Evolutionary conservation across 2,329 filamentous ascomycete species (phyloP), one percentile per base, ranked within the genome.

Genomic region (Didymella segeticola): DNA sequence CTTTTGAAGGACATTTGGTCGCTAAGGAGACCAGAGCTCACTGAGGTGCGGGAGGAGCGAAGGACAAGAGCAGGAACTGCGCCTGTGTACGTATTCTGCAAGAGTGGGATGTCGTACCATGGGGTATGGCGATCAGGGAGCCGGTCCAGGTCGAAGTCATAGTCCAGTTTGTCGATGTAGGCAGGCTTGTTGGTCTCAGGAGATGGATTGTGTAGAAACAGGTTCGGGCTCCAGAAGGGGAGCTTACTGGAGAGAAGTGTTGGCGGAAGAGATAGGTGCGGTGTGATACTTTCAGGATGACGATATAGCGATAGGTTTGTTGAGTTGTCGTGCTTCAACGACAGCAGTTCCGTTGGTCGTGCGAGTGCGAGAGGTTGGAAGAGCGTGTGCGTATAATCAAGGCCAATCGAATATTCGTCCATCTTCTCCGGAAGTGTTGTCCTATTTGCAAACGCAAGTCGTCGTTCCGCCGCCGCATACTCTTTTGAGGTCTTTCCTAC

Each of bases 321-420:
- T 8, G 72, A 66, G 29, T 64, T 64, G 22, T 76, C 63, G 42
- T 74, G 69, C 1, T 60, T 22, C 2, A 69, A 54, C 15, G 72
- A 52, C 0, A 67, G 47, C 1, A 73, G 60, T 37, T 74, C 71
- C 27, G 67, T 57, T 33, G 66, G 47, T 1, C 62, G 62, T n/a
- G 59, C 62, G 47, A 68, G 58, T 5, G 61, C 51, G 7, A 74
- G 48, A 0, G 68, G 67, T 33, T 75, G 68, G 58, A 83, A 83
- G 2, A 84, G 72, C 1, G 75, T 70, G 6, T 81, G 80, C 39
- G 78, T 74, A 60, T 81, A 83, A 65, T 84, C 82, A 7, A 83
- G 70, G 3, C 80, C 80, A 11, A 83, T 79, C 3, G 78, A 77
- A 49, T 76, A 83, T 46, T 84, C 82, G 60, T 81, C 79, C 3